Percentiles rank a stretch among this genome's conserved stretches.
These are phyloP conservation scores for Macrocybe gigantea DNA, from an alignment of 768 basidiomycete species.

Conservation along the genomic window DNA sequence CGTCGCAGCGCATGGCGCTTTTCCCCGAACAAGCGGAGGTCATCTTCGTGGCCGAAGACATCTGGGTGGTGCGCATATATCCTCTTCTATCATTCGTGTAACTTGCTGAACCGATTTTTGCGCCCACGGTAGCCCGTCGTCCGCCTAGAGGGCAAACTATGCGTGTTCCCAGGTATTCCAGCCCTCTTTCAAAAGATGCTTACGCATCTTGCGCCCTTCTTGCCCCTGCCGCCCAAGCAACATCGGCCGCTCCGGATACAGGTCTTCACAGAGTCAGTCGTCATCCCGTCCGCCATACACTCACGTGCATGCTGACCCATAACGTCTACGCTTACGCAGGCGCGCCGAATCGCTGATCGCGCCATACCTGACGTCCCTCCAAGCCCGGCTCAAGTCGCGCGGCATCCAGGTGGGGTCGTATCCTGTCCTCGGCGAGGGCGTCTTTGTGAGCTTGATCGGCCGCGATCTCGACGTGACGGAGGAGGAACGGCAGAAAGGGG, in stretches of 20 bases:
- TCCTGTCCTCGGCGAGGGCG: conserved; percentile 56
- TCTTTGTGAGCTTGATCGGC: conserved; percentile 71
- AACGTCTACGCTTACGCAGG: conserved; percentile 19
- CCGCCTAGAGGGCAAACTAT: conserved; percentile 78
- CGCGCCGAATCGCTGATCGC: conserved; percentile 78
- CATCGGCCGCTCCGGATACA: conserved; percentile 77
- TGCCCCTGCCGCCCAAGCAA: conserved; percentile 71
- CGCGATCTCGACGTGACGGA: conserved; percentile 22
- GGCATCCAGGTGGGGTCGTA: conserved; percentile 83
- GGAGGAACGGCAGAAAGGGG: conserved; percentile 39
- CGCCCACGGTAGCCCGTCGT: conserved; percentile 63
- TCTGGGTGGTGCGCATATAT: conserved; percentile 71
- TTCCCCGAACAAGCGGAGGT: conserved; percentile 79
- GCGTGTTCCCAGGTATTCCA: conserved; percentile 91
- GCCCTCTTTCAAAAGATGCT: conserved; percentile 79
- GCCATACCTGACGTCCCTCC: conserved; percentile 78
- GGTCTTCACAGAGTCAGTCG: conserved; percentile 72
- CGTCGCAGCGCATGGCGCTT: conserved; percentile 84
- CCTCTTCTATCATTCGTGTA: background rate
- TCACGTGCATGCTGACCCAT: background rate
- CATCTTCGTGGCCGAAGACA: conserved; percentile 69
- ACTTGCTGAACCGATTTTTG: conserved; percentile 1
- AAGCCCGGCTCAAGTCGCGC: conserved; percentile 64
- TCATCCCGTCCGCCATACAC: background rate
- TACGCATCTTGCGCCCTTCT: conserved; percentile 60